Base-by-base conservation (phyloP, 768 basidiomycete species). In the Lactarius evosmus region DNA sequence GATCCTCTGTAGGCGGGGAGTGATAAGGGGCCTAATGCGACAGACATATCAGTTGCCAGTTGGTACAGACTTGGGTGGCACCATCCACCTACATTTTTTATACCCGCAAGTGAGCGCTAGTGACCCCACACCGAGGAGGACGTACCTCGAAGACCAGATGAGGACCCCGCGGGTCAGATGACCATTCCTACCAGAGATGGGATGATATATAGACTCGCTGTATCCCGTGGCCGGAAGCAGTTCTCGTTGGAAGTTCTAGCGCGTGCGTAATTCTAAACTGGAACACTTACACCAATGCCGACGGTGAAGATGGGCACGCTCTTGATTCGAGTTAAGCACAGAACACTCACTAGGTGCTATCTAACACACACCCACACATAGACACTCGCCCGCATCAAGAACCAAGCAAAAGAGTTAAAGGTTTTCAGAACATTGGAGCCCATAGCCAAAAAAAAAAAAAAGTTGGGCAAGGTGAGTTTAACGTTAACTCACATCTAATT, bases 241-340 rank as follows among this genome's bases (percentile, higher is more conserved):
- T n/a, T 19, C 33, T 33, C 19, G n/a, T n/a, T 17, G 40, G n/a
- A n/a, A n/a, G n/a, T n/a, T n/a, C n/a, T n/a, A 36, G 14, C 36
- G 38, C 38, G 38, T 16, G 38, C 17, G 38, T 16, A 6, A 27
- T 17, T 27, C 22, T 34, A n/a, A 17, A 33, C 5, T n/a, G 2
- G 36, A 8, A 29, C 29, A 32, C 27, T 7, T 14, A 30, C 3
- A 52, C 30, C 57, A n/a, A 25, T 91, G 89, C 89, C 89, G 16
- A 83, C 84, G 58, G 84, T 82, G 22, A 91, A 91, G 74, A 77
- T 91, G 46, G 89, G 83, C 12, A 88, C 88, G 1, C 81, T 91
- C n/a, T 70, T 83, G 55, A 89, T 91, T 69, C 81, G 88, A 71
- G 88, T 87, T 76, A 78, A 87, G 77, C 59, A 27, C 27, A 7